A percentile compares a stretch with the other conserved stretches of the same genome.
phyloP scores from a whole-genome alignment of 306 rosid species.

The Prunus padus region DNA sequence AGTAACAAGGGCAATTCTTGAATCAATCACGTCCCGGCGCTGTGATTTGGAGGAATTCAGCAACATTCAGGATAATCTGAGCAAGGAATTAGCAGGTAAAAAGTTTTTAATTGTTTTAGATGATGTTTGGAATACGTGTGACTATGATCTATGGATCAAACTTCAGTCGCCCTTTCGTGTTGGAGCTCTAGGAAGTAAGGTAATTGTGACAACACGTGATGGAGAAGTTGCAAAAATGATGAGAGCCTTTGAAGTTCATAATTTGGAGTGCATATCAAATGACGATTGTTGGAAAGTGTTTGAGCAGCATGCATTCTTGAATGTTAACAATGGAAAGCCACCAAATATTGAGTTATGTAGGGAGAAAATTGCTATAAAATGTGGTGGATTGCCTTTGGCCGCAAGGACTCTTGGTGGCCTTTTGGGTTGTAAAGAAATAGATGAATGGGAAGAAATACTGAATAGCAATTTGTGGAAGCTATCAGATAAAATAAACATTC shows the following conservation, averaged over 20 bases:
- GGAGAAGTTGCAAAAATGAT: conserved; percentile 4
- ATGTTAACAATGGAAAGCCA: background rate
- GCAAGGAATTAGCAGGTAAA: background rate
- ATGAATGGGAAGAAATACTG: background rate
- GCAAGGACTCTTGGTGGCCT: background rate
- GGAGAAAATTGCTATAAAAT: conserved; percentile 11
- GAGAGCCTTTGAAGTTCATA: background rate
- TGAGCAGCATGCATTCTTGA: conserved; percentile 8
- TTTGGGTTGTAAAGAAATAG: background rate
- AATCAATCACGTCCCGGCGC: background rate
- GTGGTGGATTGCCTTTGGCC: conserved; percentile 17
- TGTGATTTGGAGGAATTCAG: background rate
- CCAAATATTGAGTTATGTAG: background rate
- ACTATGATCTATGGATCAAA: background rate
- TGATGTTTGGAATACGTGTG: conserved; percentile 22
- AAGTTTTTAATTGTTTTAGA: background rate
- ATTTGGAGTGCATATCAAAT: background rate
- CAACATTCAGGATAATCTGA: background rate
- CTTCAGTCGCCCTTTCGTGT: background rate
- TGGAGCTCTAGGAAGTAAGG: conserved; percentile 13
- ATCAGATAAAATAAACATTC: background rate
- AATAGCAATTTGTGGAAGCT: background rate
- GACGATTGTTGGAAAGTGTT: conserved; percentile 16
- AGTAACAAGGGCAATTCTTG: background rate
- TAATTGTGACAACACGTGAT: conserved; percentile 29